Base-by-base conservation (phyloP, 1,139 yeast genomes). In the Blastobotrys serpentis region DNA sequence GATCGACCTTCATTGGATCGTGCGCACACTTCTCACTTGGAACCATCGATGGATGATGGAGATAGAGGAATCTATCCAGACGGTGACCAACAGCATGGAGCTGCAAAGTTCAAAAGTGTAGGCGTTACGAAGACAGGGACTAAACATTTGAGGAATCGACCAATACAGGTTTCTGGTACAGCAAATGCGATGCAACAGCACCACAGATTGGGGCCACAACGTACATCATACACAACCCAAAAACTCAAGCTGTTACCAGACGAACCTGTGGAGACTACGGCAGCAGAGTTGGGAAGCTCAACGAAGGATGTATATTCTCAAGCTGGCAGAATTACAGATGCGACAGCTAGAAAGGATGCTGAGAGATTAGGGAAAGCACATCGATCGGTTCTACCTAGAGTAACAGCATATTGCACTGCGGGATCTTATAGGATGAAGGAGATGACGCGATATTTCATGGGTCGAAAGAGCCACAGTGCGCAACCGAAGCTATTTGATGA, bases 351-450 rank as follows among this genome's bases (percentile, higher is more conserved):
- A 56, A 84, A 84, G 56, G 98, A 92, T 73, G 98, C 98, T 0
- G 97, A 89, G 63, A 79, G 90, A 38, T 72, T 92, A 51, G 96
- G 97, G 4, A 90, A 89, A 62, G 86, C 86, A 56, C 97, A 92
- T 64, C 75, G 98, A 52, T 63, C 68, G 13, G 54, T 66, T 57
- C 58, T 72, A 40, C 72, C 98, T 1, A 73, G 98, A 57, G 97
- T 90, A 2, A 90, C 97, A 0, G 96, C 96, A 0, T 92, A 89
- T 64, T 90, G 98, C 69, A 90, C 98, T 0, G 89, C 97, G 39
- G 92, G 96, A 32, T 82, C 95, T 19, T 92, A 89, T 64, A 81
- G 80, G 56, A 86, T 92, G 94, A 81, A 84, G 58, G 97, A 90
- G 47, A 70, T 92, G 41, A 74, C 85, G 49, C 73, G 95, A 57